A percentile compares a stretch with the other conserved stretches of the same genome.
These are phyloP conservation scores for Diaporthe vaccinii DNA, from an alignment of 2,329 filamentous ascomycete genomes.

Conservation along the genomic window DNA sequence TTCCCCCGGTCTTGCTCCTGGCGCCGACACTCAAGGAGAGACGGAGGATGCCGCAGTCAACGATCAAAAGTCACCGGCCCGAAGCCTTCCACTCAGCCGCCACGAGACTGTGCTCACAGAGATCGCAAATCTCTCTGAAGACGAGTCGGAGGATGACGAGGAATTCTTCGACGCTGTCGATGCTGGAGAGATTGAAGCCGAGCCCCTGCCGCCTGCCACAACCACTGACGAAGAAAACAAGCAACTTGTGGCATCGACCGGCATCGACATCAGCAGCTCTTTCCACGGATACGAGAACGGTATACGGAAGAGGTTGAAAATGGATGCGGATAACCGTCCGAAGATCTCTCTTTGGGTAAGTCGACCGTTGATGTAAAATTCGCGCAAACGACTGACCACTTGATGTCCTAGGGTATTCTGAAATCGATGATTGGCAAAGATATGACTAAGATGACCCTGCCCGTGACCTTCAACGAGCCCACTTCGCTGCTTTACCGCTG, in stretches of 20 bases:
- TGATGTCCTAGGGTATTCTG: constrained; percentile 80
- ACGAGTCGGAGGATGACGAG: constrained; percentile 84
- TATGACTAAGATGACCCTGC: constrained; percentile 99
- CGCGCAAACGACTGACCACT: constrained; percentile 44
- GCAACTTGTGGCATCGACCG: constrained; percentile 61
- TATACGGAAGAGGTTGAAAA: constrained; percentile 81
- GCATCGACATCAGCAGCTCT: constrained; percentile 77
- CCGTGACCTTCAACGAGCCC: constrained; percentile 98
- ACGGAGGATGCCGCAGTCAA: constrained; percentile 44
- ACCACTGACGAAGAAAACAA: constrained; percentile 59
- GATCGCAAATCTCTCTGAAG: constrained; percentile 82
- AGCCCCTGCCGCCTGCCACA: constrained; percentile 67
- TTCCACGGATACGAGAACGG: constrained; percentile 95
- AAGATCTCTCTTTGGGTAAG: constrained; percentile 97
- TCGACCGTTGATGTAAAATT: constrained; percentile 40
- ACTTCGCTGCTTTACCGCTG: constrained; percentile 95
- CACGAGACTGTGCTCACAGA: constrained; percentile 78
- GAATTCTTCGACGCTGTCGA: constrained; percentile 99
- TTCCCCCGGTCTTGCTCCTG: constrained; percentile 45
- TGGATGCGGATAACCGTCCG: constrained; percentile 92
- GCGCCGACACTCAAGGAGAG: constrained; percentile 53
- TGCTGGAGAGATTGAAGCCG: constrained; percentile 89
- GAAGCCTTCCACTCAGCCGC: constrained; percentile 57
- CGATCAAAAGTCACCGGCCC: constrained; percentile 55
- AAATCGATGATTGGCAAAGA: constrained; percentile 99